Evolutionary conservation across 768 basidiomycete genomes (phyloP), one percentile per base, ranked within the genome.

Genomic region (Trametes villosa): DNA sequence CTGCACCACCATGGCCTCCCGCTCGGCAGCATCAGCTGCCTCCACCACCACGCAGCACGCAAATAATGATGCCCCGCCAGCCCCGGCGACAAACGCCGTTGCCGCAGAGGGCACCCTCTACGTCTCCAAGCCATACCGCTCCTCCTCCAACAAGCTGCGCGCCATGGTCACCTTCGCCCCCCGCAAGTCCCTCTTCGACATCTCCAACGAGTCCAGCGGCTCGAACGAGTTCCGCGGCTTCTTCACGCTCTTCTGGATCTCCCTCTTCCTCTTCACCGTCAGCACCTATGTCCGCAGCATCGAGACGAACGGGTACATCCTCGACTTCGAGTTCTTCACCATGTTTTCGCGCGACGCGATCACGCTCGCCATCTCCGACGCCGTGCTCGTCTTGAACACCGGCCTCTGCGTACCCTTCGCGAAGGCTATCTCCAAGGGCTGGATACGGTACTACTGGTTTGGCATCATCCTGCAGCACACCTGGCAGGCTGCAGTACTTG

Each of bases 211-310:
- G 68, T 72, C 76, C 12, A 88, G 89, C 22, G 84, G 85, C 30
- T 74, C 82, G 11, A 96, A 98, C 74, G 89, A 94, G 73, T 97
- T 97, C 73, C 84, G 95, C 62, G 96, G 96, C 1, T 98, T 98
- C 79, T 98, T 94, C 75, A 86, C 91, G 4, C 82, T 98, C 50
- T 98, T 98, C 77, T 98, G 97, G 87, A 86, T 92, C 56, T 88
- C 88, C 22, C 84, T 96, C 65, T 94, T 92, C 67, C 82, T 96
- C 50, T 87, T 94, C 70, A 84, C 88, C 12, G 71, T 94, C 40
- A 82, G 88, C 65, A 91, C 91, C 4, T 93, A 92, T 74, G 78
- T 93, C 53, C 82, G 81, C 51, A 87, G 87, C 71, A 86, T 90
- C 64, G 89, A 94, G 70, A 79, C 81, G n/a, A 87, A 79, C 49